Evolutionary conservation across 2,329 filamentous ascomycete species (phyloP).

Genomic region (Fusarium oxysporum): DNA sequence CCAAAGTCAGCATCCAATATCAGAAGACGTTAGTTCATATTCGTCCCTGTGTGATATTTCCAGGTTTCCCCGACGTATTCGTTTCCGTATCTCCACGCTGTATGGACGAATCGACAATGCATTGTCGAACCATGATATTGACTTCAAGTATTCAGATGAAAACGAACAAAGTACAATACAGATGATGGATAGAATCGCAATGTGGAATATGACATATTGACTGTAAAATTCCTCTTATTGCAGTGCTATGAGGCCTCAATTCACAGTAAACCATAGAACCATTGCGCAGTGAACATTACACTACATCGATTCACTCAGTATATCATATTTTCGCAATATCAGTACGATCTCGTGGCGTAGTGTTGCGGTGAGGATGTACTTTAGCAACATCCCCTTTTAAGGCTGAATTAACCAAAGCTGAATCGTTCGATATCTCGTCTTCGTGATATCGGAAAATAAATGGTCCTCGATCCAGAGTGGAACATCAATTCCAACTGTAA

Average conservation of each 20-base stretch:
- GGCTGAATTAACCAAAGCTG: constrained; percentile 4
- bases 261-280: not conserved
- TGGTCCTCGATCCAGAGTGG: constrained; percentile 19
- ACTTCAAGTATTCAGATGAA: not conserved
- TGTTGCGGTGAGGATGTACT: constrained; percentile 8
- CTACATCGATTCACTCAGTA: not conserved
- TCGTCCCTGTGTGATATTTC: constrained; percentile 21
- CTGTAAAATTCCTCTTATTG: not conserved
- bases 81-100: constrained; percentile 34
- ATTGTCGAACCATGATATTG: not conserved
- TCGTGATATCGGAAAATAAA: constrained; percentile 25
- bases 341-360: not conserved
- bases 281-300: not conserved
- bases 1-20: not conserved
- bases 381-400: not conserved
- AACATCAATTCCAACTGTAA: not conserved
- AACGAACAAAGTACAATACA: not conserved
- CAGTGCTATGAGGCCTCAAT: not conserved
- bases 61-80: constrained; percentile 35
- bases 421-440: constrained; percentile 38
- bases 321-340: not conserved
- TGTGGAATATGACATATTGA: not conserved
- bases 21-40: constrained; percentile 1
- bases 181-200: not conserved
- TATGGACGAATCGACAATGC: not conserved